Evolutionary conservation across 768 basidiomycete species (phyloP).

Genomic region (Kwoniella shandongensis): DNA sequence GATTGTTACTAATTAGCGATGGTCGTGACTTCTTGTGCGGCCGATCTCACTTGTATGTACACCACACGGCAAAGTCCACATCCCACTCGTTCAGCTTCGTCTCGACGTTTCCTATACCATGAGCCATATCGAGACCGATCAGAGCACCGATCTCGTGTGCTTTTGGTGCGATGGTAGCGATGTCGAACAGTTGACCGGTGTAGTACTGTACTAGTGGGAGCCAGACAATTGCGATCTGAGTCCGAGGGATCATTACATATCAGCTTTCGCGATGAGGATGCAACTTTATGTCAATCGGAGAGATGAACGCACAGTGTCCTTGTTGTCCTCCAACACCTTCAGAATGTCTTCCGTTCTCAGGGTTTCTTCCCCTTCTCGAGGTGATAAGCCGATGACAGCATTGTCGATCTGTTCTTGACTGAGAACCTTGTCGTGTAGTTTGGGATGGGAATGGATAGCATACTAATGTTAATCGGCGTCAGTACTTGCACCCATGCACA

Average conservation of each 20-base stretch:
- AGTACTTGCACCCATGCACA: neutral
- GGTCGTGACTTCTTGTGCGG: no score
- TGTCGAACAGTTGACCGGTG: constrained; percentile 92
- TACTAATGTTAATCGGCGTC: constrained; percentile 61
- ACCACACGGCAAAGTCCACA: constrained; percentile 98
- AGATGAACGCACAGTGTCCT: constrained; percentile 45
- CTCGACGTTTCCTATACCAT: constrained; percentile 91
- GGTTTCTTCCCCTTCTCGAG: constrained; percentile 77
- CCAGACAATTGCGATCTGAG: constrained; percentile 79
- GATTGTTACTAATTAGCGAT: no score
- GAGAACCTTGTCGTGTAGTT: constrained; percentile 72
- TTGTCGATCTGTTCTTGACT: constrained; percentile 54
- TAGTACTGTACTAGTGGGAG: constrained; percentile 96
- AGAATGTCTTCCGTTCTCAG: constrained; percentile 89
- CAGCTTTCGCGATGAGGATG: no score
- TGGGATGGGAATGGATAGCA: constrained; percentile 89
- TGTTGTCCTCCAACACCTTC: constrained; percentile 63
- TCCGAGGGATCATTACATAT: no score
- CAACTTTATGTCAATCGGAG: no score
- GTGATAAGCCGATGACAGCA: constrained; percentile 74
- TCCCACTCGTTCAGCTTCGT: constrained; percentile 86
- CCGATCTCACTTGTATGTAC: constrained; percentile 70
- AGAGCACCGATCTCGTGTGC: constrained; percentile 86
- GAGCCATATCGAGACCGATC: constrained; percentile 95
- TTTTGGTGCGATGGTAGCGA: constrained; percentile 75